Evolutionary conservation across 352 stramenopile genomes (phyloP), one percentile per base, ranked within the genome.

Genomic region (Pythium volutum): DNA sequence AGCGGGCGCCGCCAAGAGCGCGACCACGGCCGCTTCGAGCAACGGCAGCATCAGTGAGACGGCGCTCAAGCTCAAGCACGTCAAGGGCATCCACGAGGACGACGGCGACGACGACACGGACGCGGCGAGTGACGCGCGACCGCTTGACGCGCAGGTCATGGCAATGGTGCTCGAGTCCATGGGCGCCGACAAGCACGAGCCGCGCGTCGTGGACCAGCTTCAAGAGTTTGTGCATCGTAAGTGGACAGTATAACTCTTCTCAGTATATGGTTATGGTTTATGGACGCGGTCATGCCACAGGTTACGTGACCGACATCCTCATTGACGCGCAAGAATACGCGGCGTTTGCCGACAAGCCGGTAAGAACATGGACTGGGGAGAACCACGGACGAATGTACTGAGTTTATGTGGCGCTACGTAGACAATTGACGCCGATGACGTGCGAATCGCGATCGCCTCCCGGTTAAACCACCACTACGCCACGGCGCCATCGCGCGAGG

Each of bases 271-370:
- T 38, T 55, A 20, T 12, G 7, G 23, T 60, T 61, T 9, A 43
- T 5, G 36, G 36, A 43, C 36, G 36, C 9, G 12, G 36, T 2
- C 14, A 18, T 43, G 11, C 45, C 6, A 34, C 60, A 95, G 85
- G 85, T 0, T 93, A 91, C 65, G 79, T 87, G 63, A 89, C 80
- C 6, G 82, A 95, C 34, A 79, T 95, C 41, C 71, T 95, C n/a
- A 66, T 89, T 20, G 86, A 95, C 58, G 86, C 86, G 18, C 86
- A 95, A 55, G 84, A 93, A 62, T 95, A 91, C 54, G 84, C 86
- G 48, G 74, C 75, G 69, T 95, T 87, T 51, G 80, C 86, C 16
- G 70, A 83, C 64, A 93, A 93, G 55, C 66, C 77, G 69, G 82
- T 89, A 22, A n/a, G n/a, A n/a, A n/a, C n/a, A n/a, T n/a, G n/a